Percentiles rank a stretch among this genome's conserved stretches.
phyloP scores from a whole-genome alignment of 768 basidiomycete species.

The Crucibulum laeve region DNA sequence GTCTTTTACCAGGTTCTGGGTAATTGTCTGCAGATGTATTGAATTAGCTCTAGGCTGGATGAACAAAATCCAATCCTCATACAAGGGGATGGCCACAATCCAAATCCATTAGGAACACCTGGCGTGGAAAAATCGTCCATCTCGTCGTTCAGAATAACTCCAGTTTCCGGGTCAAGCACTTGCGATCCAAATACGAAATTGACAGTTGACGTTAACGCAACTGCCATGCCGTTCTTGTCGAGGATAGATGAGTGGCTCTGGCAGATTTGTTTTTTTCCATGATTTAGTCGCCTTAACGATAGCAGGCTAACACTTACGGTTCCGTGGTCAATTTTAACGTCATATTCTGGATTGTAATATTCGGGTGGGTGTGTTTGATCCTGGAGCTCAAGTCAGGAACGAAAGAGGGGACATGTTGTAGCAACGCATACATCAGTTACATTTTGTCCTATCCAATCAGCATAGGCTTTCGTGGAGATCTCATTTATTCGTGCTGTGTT shows the following conservation, averaged over 20 bases:
- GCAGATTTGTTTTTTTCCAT: neutral
- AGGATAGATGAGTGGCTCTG: conserved; percentile 84
- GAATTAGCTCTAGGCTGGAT: neutral
- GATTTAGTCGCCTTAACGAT: neutral
- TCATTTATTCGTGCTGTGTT: conserved; percentile 50
- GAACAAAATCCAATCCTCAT: conserved; percentile 14
- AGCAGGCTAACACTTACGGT: conserved; percentile 48
- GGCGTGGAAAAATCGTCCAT: conserved; percentile 95
- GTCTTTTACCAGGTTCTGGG: conserved; percentile 83
- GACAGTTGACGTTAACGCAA: conserved; percentile 82
- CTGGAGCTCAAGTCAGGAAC: conserved; percentile 31
- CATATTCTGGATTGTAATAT: conserved; percentile 84
- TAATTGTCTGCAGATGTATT: conserved; percentile 63
- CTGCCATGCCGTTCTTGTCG: conserved; percentile 84
- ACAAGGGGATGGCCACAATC: conserved; percentile 81
- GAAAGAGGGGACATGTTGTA: neutral
- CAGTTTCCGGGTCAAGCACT: conserved; percentile 83
- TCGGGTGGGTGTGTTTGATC: conserved; percentile 73
- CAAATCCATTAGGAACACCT: conserved; percentile 79
- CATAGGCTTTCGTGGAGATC: conserved; percentile 69
- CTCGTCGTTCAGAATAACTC: conserved; percentile 89
- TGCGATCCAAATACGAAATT: conserved; percentile 88
- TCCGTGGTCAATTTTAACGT: conserved; percentile 78
- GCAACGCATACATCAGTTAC: conserved; percentile 68
- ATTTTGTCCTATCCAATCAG: conserved; percentile 53